phyloP scores from a whole-genome alignment of 2,329 filamentous ascomycete genomes.

The Trichoderma sp. region DNA sequence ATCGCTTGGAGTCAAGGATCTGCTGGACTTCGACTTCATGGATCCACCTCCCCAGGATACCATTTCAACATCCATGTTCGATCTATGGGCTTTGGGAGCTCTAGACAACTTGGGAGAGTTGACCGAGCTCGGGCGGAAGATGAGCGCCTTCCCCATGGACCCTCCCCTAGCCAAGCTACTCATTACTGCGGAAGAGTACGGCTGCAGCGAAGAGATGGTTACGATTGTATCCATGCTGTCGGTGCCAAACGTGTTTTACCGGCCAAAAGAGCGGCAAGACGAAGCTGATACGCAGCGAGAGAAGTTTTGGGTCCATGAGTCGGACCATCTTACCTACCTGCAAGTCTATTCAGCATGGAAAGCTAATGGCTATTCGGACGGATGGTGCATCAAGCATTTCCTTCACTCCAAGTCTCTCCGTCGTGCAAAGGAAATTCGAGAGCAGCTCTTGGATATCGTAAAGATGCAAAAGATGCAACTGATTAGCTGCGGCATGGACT shows the following conservation, averaged over 20 bases:
- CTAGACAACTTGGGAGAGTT: slow-evolving; percentile 92
- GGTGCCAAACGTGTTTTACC: slow-evolving; percentile 93
- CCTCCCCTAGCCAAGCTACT: slow-evolving; percentile 91
- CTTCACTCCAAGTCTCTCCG: slow-evolving; percentile 91
- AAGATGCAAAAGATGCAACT: slow-evolving; percentile 87
- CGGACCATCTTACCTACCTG: slow-evolving; percentile 90
- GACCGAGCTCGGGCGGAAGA: slow-evolving; percentile 79
- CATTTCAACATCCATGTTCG: slow-evolving; percentile 94
- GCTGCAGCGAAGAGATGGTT: slow-evolving; percentile 95
- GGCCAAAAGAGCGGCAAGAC: slow-evolving; percentile 93
- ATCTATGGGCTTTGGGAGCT: slow-evolving; percentile 92
- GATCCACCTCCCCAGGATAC: slow-evolving; percentile 97
- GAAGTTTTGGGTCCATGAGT: slow-evolving; percentile 98
- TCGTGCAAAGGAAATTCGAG: slow-evolving; percentile 87
- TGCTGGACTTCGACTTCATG: slow-evolving; percentile 98
- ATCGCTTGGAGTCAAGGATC: slow-evolving; percentile 86
- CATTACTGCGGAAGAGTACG: slow-evolving; percentile 85
- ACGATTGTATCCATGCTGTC: slow-evolving; percentile 98
- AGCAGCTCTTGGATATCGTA: slow-evolving; percentile 93
- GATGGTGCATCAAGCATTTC: slow-evolving; percentile 92
- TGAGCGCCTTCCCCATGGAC: slow-evolving; percentile 99
- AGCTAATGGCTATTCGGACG: slow-evolving; percentile 81
- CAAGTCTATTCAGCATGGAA: slow-evolving; percentile 97
- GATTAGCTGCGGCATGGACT: slow-evolving; percentile 88
- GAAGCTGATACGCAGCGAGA: slow-evolving; percentile 93